phyloP scores from a whole-genome alignment of 2,329 filamentous ascomycete species.

The Diaporthe citri region DNA sequence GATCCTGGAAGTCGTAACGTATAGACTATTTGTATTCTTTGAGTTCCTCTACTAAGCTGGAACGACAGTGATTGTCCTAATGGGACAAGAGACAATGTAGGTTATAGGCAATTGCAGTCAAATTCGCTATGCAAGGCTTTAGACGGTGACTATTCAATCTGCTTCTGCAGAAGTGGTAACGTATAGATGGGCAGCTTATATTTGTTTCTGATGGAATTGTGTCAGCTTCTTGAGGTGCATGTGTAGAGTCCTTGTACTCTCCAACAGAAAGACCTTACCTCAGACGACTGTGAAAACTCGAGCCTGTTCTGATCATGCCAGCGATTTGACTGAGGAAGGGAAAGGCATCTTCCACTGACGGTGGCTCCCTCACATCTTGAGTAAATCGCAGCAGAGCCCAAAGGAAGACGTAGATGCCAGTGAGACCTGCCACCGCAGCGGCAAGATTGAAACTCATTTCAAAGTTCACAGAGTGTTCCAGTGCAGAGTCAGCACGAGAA shows the following conservation, averaged over 20 bases:
- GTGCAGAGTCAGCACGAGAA: not conserved
- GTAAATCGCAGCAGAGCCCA: conserved; percentile 4
- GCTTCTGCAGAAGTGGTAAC: conserved; percentile 45
- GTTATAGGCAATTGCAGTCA: too few species aligned
- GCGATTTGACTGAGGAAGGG: conserved; percentile 15
- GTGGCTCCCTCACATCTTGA: conserved; percentile 25
- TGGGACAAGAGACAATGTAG: too few species aligned
- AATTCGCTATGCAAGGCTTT: too few species aligned
- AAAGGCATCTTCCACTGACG: not conserved
- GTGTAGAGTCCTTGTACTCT: not conserved
- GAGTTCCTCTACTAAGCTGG: too few species aligned
- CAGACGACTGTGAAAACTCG: not conserved
- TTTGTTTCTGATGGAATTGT: conserved; percentile 36
- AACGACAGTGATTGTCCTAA: too few species aligned
- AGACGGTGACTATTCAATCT: too few species aligned
- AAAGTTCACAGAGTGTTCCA: not conserved
- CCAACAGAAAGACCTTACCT: not conserved
- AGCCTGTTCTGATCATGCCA: not conserved
- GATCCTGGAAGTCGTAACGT: conserved; percentile 45
- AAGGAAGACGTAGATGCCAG: not conserved
- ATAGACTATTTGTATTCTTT: too few species aligned
- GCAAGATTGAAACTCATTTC: not conserved
- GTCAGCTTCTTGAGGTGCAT: not conserved
- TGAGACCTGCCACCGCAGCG: not conserved
- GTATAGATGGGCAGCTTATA: conserved; percentile 46